These are phyloP conservation scores for Strobilomyces dryophilus DNA, from an alignment of 768 basidiomycete species.

Conservation along the genomic window DNA sequence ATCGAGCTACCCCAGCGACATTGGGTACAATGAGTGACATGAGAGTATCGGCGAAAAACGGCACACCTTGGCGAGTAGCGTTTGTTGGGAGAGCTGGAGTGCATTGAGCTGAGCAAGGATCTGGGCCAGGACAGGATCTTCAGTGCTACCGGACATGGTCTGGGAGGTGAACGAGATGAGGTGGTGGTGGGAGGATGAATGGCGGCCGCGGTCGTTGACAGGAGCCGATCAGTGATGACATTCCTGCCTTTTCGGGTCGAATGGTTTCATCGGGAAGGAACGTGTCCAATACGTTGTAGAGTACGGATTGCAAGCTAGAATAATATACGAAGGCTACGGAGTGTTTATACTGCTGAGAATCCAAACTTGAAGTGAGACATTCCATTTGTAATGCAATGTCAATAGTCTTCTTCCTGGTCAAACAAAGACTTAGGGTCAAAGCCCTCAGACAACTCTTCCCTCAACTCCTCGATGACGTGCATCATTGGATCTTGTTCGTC, in stretches of 20 bases:
- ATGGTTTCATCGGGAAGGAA: not conserved
- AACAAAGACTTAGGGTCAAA: conserved; percentile 20
- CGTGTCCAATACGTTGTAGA: not conserved
- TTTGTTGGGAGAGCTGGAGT: conserved; percentile 71
- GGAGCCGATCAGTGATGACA: not conserved
- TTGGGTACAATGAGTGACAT: not conserved
- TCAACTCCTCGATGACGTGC: conserved; percentile 19
- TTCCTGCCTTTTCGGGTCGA: conserved; percentile 1
- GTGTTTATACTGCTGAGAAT: not conserved
- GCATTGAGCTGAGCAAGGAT: conserved; percentile 69
- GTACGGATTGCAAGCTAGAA: not conserved
- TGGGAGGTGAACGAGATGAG: not conserved
- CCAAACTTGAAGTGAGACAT: conserved; percentile 3
- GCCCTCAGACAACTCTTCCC: conserved; percentile 10
- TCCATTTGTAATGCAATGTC: not conserved
- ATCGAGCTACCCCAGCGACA: conserved; percentile 44
- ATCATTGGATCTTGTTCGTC: conserved; percentile 8
- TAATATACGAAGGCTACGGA: not conserved
- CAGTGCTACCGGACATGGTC: conserved; percentile 26
- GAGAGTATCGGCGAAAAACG: not conserved
- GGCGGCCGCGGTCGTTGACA: too few relatives aligned
- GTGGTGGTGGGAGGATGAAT: conserved; percentile 10
- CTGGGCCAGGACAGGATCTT: conserved; percentile 62
- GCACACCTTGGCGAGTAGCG: conserved; percentile 71
- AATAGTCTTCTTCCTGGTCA: conserved; percentile 7